Conservation (phyloP, 106 monocot species). For the Dendrobium catenatum region DNA sequence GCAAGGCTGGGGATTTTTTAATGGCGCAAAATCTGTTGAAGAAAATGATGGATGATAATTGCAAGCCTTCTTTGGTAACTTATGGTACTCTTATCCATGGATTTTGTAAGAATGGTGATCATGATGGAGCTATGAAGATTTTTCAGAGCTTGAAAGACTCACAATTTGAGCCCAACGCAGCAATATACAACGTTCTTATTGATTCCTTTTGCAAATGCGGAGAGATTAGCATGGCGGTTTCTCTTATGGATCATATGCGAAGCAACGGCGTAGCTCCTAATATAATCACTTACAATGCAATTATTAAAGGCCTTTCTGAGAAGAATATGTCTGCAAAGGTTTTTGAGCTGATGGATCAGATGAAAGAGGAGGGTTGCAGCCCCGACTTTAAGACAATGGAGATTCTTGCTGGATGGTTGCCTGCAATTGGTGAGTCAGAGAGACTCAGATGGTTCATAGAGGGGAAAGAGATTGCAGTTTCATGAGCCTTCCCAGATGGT, state of each 20-base stretch:
- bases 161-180: conserved; percentile 29
- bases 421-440: conserved; percentile 44
- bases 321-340: conserved; percentile 40
- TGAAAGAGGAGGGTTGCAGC: conserved; percentile 47
- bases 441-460: conserved; percentile 47
- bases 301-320: conserved; percentile 35
- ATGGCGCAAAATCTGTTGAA: conserved; percentile 35
- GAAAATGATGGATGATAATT: conserved; percentile 40
- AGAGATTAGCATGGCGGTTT: conserved; percentile 28
- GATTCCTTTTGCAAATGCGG: conserved; percentile 26
- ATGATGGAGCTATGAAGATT: conserved; percentile 45
- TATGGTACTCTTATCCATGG: conserved; percentile 79
- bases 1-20: conserved; percentile 49
- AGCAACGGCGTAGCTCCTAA: conserved; percentile 31
- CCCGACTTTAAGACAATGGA: conserved; percentile 65
- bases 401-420: conserved; percentile 70
- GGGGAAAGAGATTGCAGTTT: conserved; percentile 9
- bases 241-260: conserved; percentile 54
- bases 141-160: conserved; percentile 39
- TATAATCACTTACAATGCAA: conserved; percentile 57
- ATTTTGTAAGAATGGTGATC: conserved; percentile 44
- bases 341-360: conserved; percentile 52
- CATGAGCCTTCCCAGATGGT: neutral
- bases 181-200: conserved; percentile 59
- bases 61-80: conserved; percentile 48